Conservation (phyloP, 2,329 filamentous ascomycete species). For the Chalaropsis ovoidea region DNA sequence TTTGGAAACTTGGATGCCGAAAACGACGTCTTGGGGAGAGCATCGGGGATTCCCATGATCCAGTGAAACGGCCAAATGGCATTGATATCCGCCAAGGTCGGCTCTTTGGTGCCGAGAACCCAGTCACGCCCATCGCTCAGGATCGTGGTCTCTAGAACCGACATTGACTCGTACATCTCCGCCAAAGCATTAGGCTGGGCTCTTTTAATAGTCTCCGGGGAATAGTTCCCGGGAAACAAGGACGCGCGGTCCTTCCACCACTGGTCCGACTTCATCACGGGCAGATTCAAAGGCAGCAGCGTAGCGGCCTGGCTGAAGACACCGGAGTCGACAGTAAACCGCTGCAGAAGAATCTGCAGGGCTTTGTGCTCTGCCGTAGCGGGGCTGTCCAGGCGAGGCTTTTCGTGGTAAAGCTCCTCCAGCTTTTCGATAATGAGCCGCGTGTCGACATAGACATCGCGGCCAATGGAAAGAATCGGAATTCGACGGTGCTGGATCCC, state of each 20-base stretch:
- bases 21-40: constrained; percentile 45
- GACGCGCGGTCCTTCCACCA: constrained; percentile 50
- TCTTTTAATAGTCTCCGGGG: constrained; percentile 28
- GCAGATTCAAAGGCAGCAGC: constrained; percentile 48
- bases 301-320: constrained; percentile 45
- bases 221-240: constrained; percentile 30
- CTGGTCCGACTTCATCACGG: constrained; percentile 44
- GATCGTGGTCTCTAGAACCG: constrained; percentile 50
- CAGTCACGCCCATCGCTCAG: constrained; percentile 57
- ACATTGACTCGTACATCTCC: constrained; percentile 45
- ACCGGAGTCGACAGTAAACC: constrained; percentile 46
- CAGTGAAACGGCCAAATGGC: constrained; percentile 59
- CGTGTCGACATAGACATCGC: constrained; percentile 59
- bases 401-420: constrained; percentile 44
- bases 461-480: constrained; percentile 55
- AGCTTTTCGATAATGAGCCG: constrained; percentile 58
- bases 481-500: constrained; percentile 60
- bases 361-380: constrained; percentile 30
- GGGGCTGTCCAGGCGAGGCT: constrained; percentile 34
- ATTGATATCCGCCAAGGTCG: constrained; percentile 58
- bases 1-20: constrained; percentile 45
- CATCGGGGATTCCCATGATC: constrained; percentile 46
- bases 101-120: constrained; percentile 45
- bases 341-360: constrained; percentile 41
- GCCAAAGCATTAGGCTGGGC: constrained; percentile 45